Evolutionary conservation across 2,329 filamentous ascomycete genomes (phyloP).

Genomic region (Biscogniauxia sp.): DNA sequence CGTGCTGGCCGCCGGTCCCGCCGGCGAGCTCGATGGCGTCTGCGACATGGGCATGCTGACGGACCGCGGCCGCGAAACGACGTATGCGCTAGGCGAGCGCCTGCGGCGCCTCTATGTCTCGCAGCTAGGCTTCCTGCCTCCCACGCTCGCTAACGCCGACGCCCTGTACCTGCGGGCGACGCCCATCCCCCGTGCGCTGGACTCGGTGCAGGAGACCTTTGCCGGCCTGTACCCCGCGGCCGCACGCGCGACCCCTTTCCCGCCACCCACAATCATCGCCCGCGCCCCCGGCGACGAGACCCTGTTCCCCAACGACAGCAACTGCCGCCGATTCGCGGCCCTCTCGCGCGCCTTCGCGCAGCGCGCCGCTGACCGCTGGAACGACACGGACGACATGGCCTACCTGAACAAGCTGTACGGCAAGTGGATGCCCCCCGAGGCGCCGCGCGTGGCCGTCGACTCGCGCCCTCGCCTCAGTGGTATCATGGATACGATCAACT

Average conservation of each 20-base stretch:
- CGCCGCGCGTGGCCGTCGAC: slow-evolving; percentile 73
- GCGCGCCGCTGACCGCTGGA: slow-evolving; percentile 70
- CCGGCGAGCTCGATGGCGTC: slow-evolving; percentile 71
- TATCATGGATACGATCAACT: slow-evolving; percentile 92
- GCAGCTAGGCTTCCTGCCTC: slow-evolving; percentile 69
- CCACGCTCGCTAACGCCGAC: slow-evolving; percentile 48
- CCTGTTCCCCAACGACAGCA: slow-evolving; percentile 73
- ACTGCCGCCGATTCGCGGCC: slow-evolving; percentile 69
- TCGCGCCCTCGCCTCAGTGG: slow-evolving; percentile 80
- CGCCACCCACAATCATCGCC: slow-evolving; percentile 63
- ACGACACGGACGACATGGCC: slow-evolving; percentile 74
- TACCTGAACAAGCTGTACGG: slow-evolving; percentile 76
- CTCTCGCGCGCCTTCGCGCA: slow-evolving; percentile 70
- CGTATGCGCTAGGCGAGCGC: slow-evolving; percentile 64
- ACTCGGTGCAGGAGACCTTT: slow-evolving; percentile 74
- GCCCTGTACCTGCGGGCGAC: slow-evolving; percentile 73
- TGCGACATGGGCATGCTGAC: slow-evolving; percentile 79
- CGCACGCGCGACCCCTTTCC: slow-evolving; percentile 46
- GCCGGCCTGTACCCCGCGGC: slow-evolving; percentile 68
- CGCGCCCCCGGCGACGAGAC: slow-evolving; percentile 70
- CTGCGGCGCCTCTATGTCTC: slow-evolving; percentile 72
- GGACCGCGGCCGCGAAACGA: slow-evolving; percentile 70
- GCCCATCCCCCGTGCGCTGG: slow-evolving; percentile 71
- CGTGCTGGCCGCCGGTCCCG: slow-evolving; percentile 64
- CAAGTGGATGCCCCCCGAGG: slow-evolving; percentile 79